Evolutionary conservation across 768 basidiomycete genomes (phyloP), one percentile per base, ranked within the genome.

Genomic region (Calocera viscosa): DNA sequence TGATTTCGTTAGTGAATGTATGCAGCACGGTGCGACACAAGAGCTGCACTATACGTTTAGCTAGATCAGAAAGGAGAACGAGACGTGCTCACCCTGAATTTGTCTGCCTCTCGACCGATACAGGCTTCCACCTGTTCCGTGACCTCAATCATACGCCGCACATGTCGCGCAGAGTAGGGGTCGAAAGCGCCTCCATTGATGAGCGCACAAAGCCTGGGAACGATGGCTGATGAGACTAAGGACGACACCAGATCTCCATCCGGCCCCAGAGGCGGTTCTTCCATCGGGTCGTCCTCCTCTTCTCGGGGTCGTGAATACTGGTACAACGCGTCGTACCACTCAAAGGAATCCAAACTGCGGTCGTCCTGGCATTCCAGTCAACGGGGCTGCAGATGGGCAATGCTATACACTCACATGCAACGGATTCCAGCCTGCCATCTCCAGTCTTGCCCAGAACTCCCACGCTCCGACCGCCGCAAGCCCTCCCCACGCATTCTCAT

Each of bases 371-470:
- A 26, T 17, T 5, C 53, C 5, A 24, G 53, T 34, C 53, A 34
- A 24, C 28, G n/a, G 30, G 35, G 5, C 35, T 39, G 30, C 19
- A 49, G 34, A 63, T 24, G 14, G 35, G 28, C 22, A 49, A 40
- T 28, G 64, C 40, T 35, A 14, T 16, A 64, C 8, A 77, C 81
- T 69, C 72, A 89, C 92, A 78, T 89, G 83, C 26, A 94, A 80
- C 53, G 89, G 91, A 74, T 93, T 85, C 94, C 94, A 96, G 2
- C 87, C 89, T 12, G 91, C 77, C 69, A 87, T 81, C 77, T 97
- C 94, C 67, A 92, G 78, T 66, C 92, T 80, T n/a, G 85, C 85
- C 91, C 91, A 94, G 74, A 94, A 95, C 75, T 94, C 93, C 92
- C 93, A 95, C 63, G 90, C 90, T 64, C 86, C 86, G 1, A 94